Evolutionary conservation across 495 filamentous ascomycete species (phyloP).

Genomic region (Penicillium paradoxum): DNA sequence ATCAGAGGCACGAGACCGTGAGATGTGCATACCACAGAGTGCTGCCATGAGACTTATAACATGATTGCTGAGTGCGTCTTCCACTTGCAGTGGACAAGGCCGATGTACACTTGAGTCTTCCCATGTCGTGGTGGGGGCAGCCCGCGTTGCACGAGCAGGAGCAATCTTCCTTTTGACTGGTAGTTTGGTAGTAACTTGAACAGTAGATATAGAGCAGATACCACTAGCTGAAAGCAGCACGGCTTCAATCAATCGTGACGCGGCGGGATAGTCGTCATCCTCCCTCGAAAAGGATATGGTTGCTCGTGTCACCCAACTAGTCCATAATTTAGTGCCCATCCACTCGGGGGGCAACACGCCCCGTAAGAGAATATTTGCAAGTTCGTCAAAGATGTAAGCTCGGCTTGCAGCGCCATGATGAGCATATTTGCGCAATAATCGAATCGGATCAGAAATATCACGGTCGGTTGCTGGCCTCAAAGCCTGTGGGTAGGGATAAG

Average conservation of each 20-base stretch:
- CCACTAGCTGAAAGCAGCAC: slow-evolving; percentile 32
- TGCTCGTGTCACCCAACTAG: slow-evolving; percentile 38
- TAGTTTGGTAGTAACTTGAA: not conserved
- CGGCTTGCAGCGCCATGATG: slow-evolving; percentile 15
- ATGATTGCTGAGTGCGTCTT: slow-evolving; percentile 43
- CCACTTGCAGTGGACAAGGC: slow-evolving; percentile 37
- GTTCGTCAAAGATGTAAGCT: slow-evolving; percentile 36
- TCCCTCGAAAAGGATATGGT: slow-evolving; percentile 39
- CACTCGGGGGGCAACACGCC: slow-evolving; percentile 42
- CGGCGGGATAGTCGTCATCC: slow-evolving; percentile 31
- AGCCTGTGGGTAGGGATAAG: slow-evolving; percentile 27
- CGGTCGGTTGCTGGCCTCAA: slow-evolving; percentile 24
- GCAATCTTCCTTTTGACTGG: not conserved
- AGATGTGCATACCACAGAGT: slow-evolving; percentile 42
- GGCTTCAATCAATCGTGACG: slow-evolving; percentile 37
- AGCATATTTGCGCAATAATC: slow-evolving; percentile 30
- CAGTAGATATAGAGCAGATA: slow-evolving; percentile 6
- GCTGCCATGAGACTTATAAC: slow-evolving; percentile 37
- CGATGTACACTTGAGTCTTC: slow-evolving; percentile 1
- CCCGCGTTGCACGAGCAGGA: slow-evolving; percentile 16
- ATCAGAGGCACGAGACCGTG: slow-evolving; percentile 27
- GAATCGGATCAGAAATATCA: slow-evolving; percentile 23
- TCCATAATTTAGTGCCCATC: slow-evolving; percentile 45
- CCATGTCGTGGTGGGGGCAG: slow-evolving; percentile 8
- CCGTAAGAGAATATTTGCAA: slow-evolving; percentile 35